Percentiles rank a stretch among this genome's conserved stretches.
Evolutionary conservation across 1,284 basidiomycete species (phyloP).

Genomic region (Ganoderma meredithae): DNA sequence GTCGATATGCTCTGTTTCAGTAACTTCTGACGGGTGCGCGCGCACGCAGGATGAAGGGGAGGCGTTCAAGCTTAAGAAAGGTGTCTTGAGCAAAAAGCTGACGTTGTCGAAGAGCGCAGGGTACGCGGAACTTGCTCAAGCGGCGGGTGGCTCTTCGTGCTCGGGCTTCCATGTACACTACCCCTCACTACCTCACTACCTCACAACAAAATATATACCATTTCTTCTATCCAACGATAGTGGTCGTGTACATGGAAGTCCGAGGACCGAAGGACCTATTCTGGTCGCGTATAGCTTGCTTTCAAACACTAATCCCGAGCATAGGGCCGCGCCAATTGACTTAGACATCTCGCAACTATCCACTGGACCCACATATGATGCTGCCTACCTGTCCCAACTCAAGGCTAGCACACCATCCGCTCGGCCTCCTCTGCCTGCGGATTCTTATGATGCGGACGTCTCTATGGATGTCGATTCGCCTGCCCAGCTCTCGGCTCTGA

Average conservation of each 20-base stretch:
- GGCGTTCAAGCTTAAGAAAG: conserved; percentile 80
- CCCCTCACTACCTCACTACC: conserved; percentile 19
- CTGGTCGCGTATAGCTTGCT: neutral
- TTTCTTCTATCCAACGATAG: neutral
- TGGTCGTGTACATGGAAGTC: conserved; percentile 25
- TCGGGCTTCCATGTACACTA: conserved; percentile 31
- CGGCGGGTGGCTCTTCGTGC: conserved; percentile 13
- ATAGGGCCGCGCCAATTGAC: conserved; percentile 49
- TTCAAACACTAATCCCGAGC: conserved; percentile 26
- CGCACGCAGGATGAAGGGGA: conserved; percentile 60
- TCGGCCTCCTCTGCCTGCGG: conserved; percentile 51
- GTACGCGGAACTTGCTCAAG: conserved; percentile 26
- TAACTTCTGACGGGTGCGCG: conserved; percentile 36
- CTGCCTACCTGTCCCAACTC: conserved; percentile 81
- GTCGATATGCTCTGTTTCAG: conserved; percentile 33
- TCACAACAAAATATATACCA: conserved; percentile 9
- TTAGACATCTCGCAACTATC: conserved; percentile 56
- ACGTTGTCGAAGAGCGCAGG: conserved; percentile 57
- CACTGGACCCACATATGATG: conserved; percentile 71
- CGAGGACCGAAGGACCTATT: conserved; percentile 10
- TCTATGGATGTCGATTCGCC: conserved; percentile 56
- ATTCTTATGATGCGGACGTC: conserved; percentile 57
- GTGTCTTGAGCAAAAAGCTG: conserved; percentile 72
- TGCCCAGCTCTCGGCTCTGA: conserved; percentile 37
- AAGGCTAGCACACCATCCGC: conserved; percentile 81